phyloP scores from a whole-genome alignment of 2,329 filamentous ascomycete genomes.

The Endoconidiophora polonica region DNA sequence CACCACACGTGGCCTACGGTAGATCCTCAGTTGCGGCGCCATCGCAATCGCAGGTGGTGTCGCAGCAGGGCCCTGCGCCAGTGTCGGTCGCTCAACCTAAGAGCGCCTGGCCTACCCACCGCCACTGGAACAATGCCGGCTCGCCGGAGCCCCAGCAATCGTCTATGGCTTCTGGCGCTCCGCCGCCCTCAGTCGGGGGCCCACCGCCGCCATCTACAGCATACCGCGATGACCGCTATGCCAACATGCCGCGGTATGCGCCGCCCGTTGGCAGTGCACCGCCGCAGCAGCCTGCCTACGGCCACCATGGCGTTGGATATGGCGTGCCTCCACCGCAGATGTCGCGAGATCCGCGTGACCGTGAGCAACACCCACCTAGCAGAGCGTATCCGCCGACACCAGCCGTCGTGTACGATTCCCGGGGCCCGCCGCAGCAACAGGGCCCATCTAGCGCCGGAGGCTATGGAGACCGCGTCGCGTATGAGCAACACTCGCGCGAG shows the following conservation, averaged over 20 bases:
- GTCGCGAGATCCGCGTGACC: conserved; percentile 8
- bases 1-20: neutral
- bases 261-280: neutral
- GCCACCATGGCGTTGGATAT: conserved; percentile 1
- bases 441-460: neutral
- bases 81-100: neutral
- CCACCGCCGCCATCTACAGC: neutral
- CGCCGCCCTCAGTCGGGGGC: neutral
- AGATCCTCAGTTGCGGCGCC: neutral
- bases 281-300: neutral
- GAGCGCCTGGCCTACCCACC: too few species aligned
- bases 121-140: neutral
- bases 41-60: neutral
- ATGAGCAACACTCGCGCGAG: conserved; percentile 15
- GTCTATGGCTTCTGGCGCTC: neutral
- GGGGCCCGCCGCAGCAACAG: conserved; percentile 8
- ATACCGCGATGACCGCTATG: conserved; percentile 11
- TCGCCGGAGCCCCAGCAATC: neutral
- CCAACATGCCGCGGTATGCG: neutral
- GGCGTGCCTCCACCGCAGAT: neutral
- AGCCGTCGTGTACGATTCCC: conserved; percentile 19
- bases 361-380: conserved; percentile 13
- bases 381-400: conserved; percentile 15
- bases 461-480: neutral
- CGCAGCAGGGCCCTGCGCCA: neutral